Conservation (phyloP, 2,329 filamentous ascomycete genomes). For the Aspergillus pseudoglaucus region DNA sequence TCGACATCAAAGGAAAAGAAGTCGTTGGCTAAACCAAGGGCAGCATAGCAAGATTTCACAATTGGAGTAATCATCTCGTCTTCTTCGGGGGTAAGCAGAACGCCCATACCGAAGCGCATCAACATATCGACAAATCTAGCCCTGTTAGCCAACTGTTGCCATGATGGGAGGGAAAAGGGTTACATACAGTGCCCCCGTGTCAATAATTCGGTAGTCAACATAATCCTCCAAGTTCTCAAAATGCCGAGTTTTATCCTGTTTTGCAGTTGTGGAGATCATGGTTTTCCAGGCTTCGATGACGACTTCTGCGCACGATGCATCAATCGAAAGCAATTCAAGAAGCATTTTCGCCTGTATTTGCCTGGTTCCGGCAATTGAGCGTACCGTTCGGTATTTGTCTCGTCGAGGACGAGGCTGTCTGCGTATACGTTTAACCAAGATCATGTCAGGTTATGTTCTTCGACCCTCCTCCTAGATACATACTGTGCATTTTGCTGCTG, state of each 20-base stretch:
- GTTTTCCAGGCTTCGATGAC: slow-evolving; percentile 12
- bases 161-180: not conserved
- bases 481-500: not conserved
- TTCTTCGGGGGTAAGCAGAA: not conserved
- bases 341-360: not conserved
- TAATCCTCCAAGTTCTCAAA: slow-evolving; percentile 11
- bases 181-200: not conserved
- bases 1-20: not conserved
- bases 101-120: not conserved
- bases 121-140: not conserved
- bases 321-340: not conserved
- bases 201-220: slow-evolving; percentile 11
- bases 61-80: not conserved
- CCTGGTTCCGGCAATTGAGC: not conserved
- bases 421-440: not conserved
- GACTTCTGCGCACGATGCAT: slow-evolving; percentile 7
- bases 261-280: slow-evolving; percentile 12
- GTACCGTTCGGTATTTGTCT: not conserved
- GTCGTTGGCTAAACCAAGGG: not conserved
- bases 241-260: slow-evolving; percentile 10
- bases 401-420: not conserved
- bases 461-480: not conserved
- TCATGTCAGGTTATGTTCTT: not conserved
- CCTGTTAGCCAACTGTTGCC: not conserved
- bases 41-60: not conserved